Evolutionary conservation across 306 rosid species (phyloP).

Genomic region (Spatholobus suberectus): DNA sequence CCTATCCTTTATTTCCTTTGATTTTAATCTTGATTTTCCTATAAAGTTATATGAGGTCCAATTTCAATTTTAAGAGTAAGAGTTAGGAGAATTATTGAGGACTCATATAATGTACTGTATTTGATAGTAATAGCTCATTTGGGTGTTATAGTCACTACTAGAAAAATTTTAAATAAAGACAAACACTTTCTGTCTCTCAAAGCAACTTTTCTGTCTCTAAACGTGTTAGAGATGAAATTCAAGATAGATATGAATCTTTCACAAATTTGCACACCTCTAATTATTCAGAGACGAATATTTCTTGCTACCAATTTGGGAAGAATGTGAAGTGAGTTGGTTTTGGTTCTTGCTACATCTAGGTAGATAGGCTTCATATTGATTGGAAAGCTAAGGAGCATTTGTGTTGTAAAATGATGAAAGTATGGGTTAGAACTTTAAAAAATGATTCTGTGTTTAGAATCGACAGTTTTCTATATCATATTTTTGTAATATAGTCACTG

Average conservation of each 20-base stretch:
- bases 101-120: neutral
- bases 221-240: too few species aligned
- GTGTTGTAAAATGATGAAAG: neutral
- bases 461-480: neutral
- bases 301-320: slow-evolving; percentile 86
- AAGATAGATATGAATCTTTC: too few species aligned
- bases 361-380: neutral
- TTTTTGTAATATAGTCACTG: neutral
- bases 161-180: too few species aligned
- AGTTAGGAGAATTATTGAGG: too few species aligned
- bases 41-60: neutral
- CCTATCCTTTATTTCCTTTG: too few species aligned
- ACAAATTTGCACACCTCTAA: too few species aligned
- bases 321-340: slow-evolving; percentile 90
- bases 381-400: neutral
- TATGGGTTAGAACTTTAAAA: neutral
- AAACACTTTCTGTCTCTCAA: too few species aligned
- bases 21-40: neutral
- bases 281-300: too few species aligned
- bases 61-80: neutral
- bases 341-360: slow-evolving; percentile 72
- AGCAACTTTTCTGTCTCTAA: too few species aligned
- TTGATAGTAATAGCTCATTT: slow-evolving; percentile 16
- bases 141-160: slow-evolving; percentile 54
- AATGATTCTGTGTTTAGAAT: neutral